Percentiles rank a stretch among this genome's conserved stretches.
These are phyloP conservation scores for Edaphochlamys debaryana DNA, from an alignment of 139 green algal species.

Conservation along the genomic window DNA sequence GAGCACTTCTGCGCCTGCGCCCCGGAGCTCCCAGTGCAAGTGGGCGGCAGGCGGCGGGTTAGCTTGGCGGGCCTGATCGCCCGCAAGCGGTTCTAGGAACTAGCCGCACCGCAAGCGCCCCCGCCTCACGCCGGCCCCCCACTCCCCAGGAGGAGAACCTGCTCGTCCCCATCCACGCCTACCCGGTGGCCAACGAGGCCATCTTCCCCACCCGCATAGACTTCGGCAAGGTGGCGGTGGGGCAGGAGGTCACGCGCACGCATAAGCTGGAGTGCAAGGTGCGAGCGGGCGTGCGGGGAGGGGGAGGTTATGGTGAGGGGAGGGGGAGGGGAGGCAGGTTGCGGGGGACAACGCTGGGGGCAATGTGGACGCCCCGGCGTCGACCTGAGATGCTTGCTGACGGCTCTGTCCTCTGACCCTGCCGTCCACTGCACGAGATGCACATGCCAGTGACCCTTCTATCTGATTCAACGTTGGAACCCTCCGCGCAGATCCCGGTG, in stretches of 20 bases:
- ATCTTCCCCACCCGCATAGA: constrained; percentile 66
- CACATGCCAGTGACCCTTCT: too few relatives aligned
- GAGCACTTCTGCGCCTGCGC: too few relatives aligned
- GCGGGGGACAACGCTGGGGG: background rate
- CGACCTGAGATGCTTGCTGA: background rate
- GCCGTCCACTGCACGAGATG: too few relatives aligned
- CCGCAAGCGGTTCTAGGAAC: too few relatives aligned
- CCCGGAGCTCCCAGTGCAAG: too few relatives aligned
- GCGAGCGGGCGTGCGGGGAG: background rate
- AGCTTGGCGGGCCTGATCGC: too few relatives aligned
- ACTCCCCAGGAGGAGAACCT: constrained; percentile 63
- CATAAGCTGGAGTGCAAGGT: constrained; percentile 70
- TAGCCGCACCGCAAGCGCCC: too few relatives aligned
- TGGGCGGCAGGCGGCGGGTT: too few relatives aligned
- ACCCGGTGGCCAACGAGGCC: constrained; percentile 70
- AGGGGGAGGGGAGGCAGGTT: background rate
- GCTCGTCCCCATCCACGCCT: constrained; percentile 69
- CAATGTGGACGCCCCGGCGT: background rate
- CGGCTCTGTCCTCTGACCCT: background rate
- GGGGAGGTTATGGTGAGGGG: background rate
- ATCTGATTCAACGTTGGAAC: too few relatives aligned
- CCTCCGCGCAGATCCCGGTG: constrained; percentile 51
- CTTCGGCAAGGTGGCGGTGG: constrained; percentile 63
- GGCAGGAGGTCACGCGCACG: constrained; percentile 44
- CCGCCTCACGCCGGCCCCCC: too few relatives aligned